Percentiles rank a stretch among this genome's conserved stretches.
phyloP scores from a whole-genome alignment of 208 protist genomes.

The Lotmaria passim region DNA sequence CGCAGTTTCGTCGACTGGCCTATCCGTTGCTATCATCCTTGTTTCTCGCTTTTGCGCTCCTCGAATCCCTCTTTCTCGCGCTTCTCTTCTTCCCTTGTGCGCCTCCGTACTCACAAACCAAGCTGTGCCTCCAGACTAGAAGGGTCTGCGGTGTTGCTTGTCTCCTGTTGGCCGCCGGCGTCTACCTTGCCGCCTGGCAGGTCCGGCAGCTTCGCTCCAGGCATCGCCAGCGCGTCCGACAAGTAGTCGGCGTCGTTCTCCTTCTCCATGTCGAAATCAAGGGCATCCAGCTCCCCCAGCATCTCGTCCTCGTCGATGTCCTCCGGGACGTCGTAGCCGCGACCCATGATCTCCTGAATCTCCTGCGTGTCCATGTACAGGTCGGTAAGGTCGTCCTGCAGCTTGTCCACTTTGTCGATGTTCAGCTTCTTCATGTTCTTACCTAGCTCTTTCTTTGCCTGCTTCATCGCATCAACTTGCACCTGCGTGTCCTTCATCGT shows the following conservation, averaged over 20 bases:
- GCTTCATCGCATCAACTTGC: constrained; percentile 90
- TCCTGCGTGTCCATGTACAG: constrained; percentile 92
- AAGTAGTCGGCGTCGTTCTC: constrained; percentile 84
- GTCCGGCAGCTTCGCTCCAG: constrained; percentile 62
- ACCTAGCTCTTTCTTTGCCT: constrained; percentile 85
- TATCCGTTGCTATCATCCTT: too few species aligned
- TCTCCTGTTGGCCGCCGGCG: constrained; percentile 44
- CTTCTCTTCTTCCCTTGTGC: constrained; percentile 1
- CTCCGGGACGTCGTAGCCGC: constrained; percentile 90
- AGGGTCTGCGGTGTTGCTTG: constrained; percentile 60
- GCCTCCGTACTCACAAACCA: constrained; percentile 55
- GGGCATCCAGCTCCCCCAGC: constrained; percentile 86
- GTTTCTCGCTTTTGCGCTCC: too few species aligned
- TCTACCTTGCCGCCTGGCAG: constrained; percentile 44
- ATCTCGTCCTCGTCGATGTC: constrained; percentile 94
- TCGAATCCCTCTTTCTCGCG: neutral
- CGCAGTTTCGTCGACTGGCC: too few species aligned
- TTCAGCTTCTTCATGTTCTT: constrained; percentile 89
- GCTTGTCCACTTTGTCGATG: constrained; percentile 79
- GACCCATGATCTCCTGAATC: constrained; percentile 93
- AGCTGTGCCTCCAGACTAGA: constrained; percentile 87
- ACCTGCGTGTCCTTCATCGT: constrained; percentile 92
- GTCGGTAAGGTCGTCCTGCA: constrained; percentile 93
- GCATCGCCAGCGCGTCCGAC: constrained; percentile 78
- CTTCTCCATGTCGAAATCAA: constrained; percentile 87